phyloP scores from a whole-genome alignment of 495 filamentous ascomycete genomes.

The Lepraria neglecta region DNA sequence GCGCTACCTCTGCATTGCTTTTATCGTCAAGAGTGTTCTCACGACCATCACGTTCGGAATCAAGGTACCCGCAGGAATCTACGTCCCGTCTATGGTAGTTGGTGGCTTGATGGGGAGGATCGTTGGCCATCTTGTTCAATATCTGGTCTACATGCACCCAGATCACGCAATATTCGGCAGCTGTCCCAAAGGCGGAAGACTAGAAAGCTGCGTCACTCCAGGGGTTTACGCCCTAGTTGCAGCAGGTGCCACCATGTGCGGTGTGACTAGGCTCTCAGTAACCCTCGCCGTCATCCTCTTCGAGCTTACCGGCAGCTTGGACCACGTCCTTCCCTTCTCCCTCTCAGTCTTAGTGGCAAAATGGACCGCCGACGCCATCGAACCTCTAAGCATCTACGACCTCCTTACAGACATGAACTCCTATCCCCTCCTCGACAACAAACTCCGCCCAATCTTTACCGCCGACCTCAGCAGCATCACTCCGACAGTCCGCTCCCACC shows the following conservation, averaged over 20 bases:
- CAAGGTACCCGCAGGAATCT: slow-evolving; percentile 94
- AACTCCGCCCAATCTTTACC: slow-evolving; percentile 82
- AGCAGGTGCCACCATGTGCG: slow-evolving; percentile 95
- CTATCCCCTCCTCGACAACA: slow-evolving; percentile 93
- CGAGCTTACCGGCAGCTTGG: slow-evolving; percentile 86
- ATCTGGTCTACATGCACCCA: slow-evolving; percentile 67
- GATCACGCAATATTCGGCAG: slow-evolving; percentile 62
- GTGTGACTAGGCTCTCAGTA: slow-evolving; percentile 88
- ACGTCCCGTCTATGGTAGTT: slow-evolving; percentile 97
- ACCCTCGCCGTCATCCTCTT: slow-evolving; percentile 94
- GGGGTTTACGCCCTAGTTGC: slow-evolving; percentile 94
- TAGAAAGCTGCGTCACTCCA: slow-evolving; percentile 83
- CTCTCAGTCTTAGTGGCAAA: slow-evolving; percentile 87
- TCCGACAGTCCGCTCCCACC: slow-evolving; percentile 60
- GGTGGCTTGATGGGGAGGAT: slow-evolving; percentile 88
- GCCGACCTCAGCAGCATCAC: slow-evolving; percentile 80
- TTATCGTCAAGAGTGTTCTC: slow-evolving; percentile 82
- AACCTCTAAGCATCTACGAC: slow-evolving; percentile 93
- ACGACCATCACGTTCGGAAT: slow-evolving; percentile 89
- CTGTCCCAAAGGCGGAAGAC: slow-evolving; percentile 61
- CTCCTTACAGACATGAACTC: slow-evolving; percentile 94
- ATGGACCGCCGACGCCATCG: slow-evolving; percentile 95
- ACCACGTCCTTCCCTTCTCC: slow-evolving; percentile 94
- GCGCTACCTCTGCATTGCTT: slow-evolving; percentile 62
- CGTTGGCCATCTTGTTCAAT: slow-evolving; percentile 82